Conservation (phyloP, 2,329 filamentous ascomycete species). For the Aspergillus persii region DNA sequence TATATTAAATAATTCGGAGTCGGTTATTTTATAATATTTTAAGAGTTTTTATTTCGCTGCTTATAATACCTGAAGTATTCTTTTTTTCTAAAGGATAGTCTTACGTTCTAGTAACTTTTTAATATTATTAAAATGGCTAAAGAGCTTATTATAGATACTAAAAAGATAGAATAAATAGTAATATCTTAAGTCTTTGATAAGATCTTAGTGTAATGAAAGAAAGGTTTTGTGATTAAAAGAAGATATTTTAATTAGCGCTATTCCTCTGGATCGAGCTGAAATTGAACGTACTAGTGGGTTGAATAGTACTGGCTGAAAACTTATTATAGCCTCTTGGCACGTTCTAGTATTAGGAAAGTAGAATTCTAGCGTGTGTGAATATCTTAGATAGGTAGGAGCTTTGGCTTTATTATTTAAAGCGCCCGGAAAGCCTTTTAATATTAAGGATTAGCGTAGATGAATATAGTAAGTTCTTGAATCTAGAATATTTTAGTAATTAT, state of each 20-base stretch:
- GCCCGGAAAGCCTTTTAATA: no score
- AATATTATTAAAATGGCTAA: neutral
- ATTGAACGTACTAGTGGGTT: neutral
- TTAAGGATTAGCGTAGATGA: no score
- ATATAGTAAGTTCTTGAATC: no score
- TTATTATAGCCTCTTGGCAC: neutral
- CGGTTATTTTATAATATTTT: slow-evolving; percentile 1
- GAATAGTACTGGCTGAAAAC: neutral
- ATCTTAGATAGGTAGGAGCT: no score
- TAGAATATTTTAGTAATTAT: no score
- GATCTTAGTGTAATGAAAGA: slow-evolving; percentile 1
- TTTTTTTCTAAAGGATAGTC: neutral
- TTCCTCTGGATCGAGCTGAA: neutral
- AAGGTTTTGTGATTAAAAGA: neutral
- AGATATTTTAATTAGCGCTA: neutral
- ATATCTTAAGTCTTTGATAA: neutral
- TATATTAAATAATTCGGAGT: neutral
- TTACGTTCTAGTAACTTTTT: neutral
- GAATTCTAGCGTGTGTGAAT: no score
- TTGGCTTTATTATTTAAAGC: no score
- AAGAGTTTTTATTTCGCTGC: neutral
- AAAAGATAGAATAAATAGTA: slow-evolving; percentile 1
- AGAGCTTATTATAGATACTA: no score
- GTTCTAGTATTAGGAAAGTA: neutral
- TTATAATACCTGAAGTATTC: neutral